Base-by-base conservation (phyloP, 805 yeast species). In the Kodamaea nitidulidarum region DNA sequence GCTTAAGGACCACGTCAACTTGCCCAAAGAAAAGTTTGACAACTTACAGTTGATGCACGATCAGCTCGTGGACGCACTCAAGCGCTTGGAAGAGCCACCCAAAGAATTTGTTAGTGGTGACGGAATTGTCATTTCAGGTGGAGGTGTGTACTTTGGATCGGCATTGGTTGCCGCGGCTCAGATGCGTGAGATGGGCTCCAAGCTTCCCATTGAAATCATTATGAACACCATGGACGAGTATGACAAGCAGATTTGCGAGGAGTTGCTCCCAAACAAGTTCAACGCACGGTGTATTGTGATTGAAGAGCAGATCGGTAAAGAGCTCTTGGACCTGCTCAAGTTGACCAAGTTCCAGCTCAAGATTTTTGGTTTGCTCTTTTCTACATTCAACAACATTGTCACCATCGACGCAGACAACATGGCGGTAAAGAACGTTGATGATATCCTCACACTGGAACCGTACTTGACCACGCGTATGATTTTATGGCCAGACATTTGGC, bases 401-500 rank as follows among this genome's bases (percentile, higher is more conserved):
- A 46, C 56, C 6, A 43, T 65, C 21, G 70, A 65, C 43, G 56
- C 66, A 2, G 67, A 61, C 43, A 61, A 55, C 39, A 49, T 62
- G 46, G 60, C 67, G 1, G 45, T 63, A 24, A 51, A 50, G 25
- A 60, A 61, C 32, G 55, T 62, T 2, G 68, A 62, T 38, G 35
- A 38, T 2, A 45, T 63, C 14, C 36, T 65, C 8, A 38, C 48
- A 24, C 31, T 55, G 10, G 55, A 53, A 24, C 55, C 60, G 6
- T 64, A 48, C 40, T 35, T 54, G 17, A 35, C 51, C 11, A 49
- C 60, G 1, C 53, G 54, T 17, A 61, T 58, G 45, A 38, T 65
- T 10, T 39, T 65, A 31, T 65, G 68, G 67, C 70, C 69, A 1
- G 65, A 63, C 40, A 42, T 55, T 26, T 61, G 65, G 65, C 63